Conservation (phyloP, 2,329 filamentous ascomycete species). For the Alternaria rosae region DNA sequence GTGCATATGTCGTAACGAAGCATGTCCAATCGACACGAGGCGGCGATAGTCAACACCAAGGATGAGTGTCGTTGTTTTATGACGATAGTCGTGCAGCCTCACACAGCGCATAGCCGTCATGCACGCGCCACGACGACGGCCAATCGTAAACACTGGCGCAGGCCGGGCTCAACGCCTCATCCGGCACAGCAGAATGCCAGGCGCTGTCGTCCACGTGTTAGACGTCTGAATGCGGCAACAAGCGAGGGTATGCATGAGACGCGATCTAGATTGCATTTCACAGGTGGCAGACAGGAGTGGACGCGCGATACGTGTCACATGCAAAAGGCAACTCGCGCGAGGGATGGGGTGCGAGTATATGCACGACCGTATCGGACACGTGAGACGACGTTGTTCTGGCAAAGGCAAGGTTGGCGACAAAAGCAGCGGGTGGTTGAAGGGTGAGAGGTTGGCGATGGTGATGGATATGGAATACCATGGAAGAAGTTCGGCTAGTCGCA, state of each 20-base stretch:
- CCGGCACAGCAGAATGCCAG: slow-evolving; percentile 7
- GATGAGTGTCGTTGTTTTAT: background rate
- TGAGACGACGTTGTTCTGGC: background rate
- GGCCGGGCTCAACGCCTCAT: slow-evolving; percentile 14
- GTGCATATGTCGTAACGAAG: slow-evolving; percentile 6
- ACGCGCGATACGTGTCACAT: slow-evolving; percentile 32
- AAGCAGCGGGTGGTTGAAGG: background rate
- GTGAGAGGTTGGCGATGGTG: background rate
- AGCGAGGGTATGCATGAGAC: slow-evolving; percentile 21
- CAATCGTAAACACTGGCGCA: slow-evolving; percentile 11
- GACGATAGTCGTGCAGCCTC: slow-evolving; percentile 10
- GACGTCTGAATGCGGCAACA: slow-evolving; percentile 18
- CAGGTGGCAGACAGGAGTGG: slow-evolving; percentile 14
- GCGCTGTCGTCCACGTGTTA: slow-evolving; percentile 32
- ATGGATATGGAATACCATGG: slow-evolving; percentile 16
- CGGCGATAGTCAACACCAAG: slow-evolving; percentile 5
- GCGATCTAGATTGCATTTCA: slow-evolving; percentile 22
- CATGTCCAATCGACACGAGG: background rate
- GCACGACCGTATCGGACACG: background rate
- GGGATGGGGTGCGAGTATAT: slow-evolving; percentile 7
- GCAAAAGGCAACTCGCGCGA: slow-evolving; percentile 32
- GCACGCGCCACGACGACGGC: slow-evolving; percentile 3
- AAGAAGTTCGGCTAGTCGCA: slow-evolving; percentile 18
- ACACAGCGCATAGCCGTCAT: background rate
- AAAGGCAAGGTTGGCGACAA: background rate